Percentiles rank a stretch among this genome's conserved stretches.
Conservation (phyloP, 345 rosid species). For the Viola odorata region DNA sequence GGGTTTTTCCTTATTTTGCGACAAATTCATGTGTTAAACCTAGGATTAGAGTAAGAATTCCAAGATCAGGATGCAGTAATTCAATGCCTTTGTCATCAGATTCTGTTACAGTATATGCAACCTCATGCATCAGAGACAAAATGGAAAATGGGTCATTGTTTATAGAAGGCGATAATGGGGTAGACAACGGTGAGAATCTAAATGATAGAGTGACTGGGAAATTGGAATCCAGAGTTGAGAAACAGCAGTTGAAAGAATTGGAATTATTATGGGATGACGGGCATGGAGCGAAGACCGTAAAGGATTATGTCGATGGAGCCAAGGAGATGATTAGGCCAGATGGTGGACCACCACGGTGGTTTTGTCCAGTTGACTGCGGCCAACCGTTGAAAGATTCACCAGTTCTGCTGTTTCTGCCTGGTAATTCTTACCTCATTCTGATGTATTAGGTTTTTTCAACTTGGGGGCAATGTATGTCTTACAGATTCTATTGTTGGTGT, state of each 20-base stretch:
- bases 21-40: constrained; percentile 20
- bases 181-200: constrained; percentile 9
- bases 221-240: constrained; percentile 19
- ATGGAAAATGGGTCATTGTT: constrained; percentile 15
- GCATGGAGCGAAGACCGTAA: constrained; percentile 48
- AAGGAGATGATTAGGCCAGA: constrained; percentile 54
- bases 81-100: constrained; percentile 29
- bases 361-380: constrained; percentile 80
- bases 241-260: constrained; percentile 34
- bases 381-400: constrained; percentile 62
- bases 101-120: constrained; percentile 30
- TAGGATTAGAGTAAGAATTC: constrained; percentile 42
- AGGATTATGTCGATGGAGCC: constrained; percentile 56
- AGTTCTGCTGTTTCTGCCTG: constrained; percentile 66
- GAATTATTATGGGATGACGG: constrained; percentile 87
- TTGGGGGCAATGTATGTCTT: too few relatives aligned
- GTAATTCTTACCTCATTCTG: too few relatives aligned
- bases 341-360: constrained; percentile 88
- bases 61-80: constrained; percentile 31
- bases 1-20: constrained; percentile 20
- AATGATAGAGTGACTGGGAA: constrained; percentile 31
- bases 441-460: too few relatives aligned
- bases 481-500: too few relatives aligned
- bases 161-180: background rate
- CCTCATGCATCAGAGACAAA: constrained; percentile 22